Conservation (phyloP, 192 early-diverging fungal genomes). For the Coemansia sp. region DNA sequence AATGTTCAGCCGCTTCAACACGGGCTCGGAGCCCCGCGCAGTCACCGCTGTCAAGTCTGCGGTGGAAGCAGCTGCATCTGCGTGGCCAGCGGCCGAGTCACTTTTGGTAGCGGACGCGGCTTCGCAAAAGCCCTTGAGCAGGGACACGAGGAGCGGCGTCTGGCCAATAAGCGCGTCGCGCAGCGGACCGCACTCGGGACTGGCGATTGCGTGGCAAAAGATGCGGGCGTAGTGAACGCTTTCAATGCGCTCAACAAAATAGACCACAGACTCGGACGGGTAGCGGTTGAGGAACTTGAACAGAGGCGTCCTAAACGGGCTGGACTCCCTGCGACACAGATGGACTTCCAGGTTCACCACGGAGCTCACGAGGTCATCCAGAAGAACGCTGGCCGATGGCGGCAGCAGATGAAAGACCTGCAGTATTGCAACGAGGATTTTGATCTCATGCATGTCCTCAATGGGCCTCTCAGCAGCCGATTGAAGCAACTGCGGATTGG, state of each 20-base stretch:
- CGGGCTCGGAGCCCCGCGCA: not conserved
- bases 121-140: conserved; percentile 28
- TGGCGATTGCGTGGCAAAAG: conserved; percentile 58
- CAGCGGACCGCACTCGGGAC: conserved; percentile 47
- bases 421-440: conserved; percentile 91
- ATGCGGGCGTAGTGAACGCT: conserved; percentile 61
- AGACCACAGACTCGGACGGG: conserved; percentile 75
- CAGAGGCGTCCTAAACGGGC: conserved; percentile 90
- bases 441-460: conserved; percentile 89
- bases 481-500: conserved; percentile 78
- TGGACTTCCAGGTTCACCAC: conserved; percentile 85
- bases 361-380: conserved; percentile 86
- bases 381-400: conserved; percentile 82
- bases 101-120: conserved; percentile 20
- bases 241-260: conserved; percentile 75
- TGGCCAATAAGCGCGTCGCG: conserved; percentile 67
- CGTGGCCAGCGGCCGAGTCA: conserved; percentile 1
- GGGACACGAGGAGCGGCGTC: conserved; percentile 55
- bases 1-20: conserved; percentile 32
- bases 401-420: conserved; percentile 93
- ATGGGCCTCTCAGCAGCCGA: conserved; percentile 79
- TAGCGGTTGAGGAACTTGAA: conserved; percentile 92
- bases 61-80: not conserved
- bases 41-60: not conserved
- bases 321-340: conserved; percentile 78